phyloP scores from a whole-genome alignment of 2,329 filamentous ascomycete species.

The Pseudogymnoascus sp. region DNA sequence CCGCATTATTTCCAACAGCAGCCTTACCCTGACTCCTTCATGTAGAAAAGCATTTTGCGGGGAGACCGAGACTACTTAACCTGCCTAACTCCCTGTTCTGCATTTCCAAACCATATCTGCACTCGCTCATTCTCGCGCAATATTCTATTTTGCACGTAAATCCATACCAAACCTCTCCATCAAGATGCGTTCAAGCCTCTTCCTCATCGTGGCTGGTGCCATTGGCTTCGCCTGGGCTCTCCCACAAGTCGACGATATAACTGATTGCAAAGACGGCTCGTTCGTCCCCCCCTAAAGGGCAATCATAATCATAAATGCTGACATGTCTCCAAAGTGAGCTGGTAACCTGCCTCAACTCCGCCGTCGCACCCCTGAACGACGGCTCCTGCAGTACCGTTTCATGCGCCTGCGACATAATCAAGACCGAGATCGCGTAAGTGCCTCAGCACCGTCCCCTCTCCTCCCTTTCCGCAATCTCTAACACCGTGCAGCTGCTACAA shows the following conservation, averaged over 20 bases:
- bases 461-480: background rate
- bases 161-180: background rate
- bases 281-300: background rate
- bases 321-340: background rate
- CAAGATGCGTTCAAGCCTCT: slow-evolving; percentile 1
- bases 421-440: background rate
- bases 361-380: too few relatives aligned
- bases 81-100: background rate
- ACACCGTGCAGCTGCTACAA: background rate
- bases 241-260: background rate
- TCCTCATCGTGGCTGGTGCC: background rate
- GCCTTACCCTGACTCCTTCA: background rate
- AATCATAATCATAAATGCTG: background rate
- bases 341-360: background rate
- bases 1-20: background rate
- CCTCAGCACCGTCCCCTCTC: background rate
- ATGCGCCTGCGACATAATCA: background rate
- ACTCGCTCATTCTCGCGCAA: background rate
- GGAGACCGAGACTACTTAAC: background rate
- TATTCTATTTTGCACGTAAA: background rate
- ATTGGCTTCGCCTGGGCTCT: background rate
- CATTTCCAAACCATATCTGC: background rate
- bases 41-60: background rate
- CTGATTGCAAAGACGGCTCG: background rate
- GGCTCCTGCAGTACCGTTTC: background rate